phyloP scores from a whole-genome alignment of 768 basidiomycete genomes.

The Cubamyces lactineus region DNA sequence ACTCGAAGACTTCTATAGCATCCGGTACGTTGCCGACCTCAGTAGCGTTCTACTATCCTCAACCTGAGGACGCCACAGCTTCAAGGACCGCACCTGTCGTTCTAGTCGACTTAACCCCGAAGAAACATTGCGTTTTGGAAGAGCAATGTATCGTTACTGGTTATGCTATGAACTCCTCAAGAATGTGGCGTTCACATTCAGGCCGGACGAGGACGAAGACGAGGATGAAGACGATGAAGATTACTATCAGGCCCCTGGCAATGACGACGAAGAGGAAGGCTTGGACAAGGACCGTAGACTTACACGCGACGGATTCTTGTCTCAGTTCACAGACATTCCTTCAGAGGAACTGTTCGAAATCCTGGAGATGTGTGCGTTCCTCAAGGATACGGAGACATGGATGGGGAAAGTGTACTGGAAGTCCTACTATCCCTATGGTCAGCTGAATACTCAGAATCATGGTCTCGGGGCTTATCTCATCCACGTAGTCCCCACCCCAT shows the following conservation, averaged over 20 bases:
- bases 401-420: not conserved
- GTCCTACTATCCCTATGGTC: not conserved
- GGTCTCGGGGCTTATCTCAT: not conserved
- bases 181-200: not conserved
- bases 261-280: slow-evolving; percentile 5
- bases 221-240: slow-evolving; percentile 6
- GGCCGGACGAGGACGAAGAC: not conserved
- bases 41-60: not conserved
- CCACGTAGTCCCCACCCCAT: not conserved
- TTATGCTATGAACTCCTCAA: slow-evolving; percentile 20
- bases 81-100: slow-evolving; percentile 41
- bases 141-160: slow-evolving; percentile 38
- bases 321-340: slow-evolving; percentile 18
- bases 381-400: slow-evolving; percentile 19
- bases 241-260: slow-evolving; percentile 3
- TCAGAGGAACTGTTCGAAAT: slow-evolving; percentile 30
- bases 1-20: slow-evolving; percentile 46
- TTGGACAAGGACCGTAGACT: not conserved
- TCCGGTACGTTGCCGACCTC: slow-evolving; percentile 33
- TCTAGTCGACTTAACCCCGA: slow-evolving; percentile 34
- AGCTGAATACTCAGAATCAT: too few relatives aligned
- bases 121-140: slow-evolving; percentile 39
- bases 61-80: slow-evolving; percentile 26
- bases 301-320: not conserved
- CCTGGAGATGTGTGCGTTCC: slow-evolving; percentile 27